These are phyloP conservation scores for Botrytis medusae DNA, from an alignment of 2,329 filamentous ascomycete species.

Conservation along the genomic window DNA sequence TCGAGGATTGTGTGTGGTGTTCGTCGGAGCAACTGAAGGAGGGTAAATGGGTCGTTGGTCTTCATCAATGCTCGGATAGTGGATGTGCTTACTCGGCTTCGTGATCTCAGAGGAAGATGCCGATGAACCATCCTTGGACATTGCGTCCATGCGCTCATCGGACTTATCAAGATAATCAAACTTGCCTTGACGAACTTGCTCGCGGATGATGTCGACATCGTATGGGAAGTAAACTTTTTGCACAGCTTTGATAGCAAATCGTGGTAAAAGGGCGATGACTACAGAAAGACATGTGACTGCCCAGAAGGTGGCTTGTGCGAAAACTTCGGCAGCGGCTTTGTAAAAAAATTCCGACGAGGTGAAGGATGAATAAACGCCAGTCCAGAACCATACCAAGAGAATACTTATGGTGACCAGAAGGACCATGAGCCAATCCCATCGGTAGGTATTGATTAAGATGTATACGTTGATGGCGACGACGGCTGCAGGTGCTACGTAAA, in stretches of 20 bases:
- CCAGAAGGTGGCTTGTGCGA: slow-evolving; percentile 84
- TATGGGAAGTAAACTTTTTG: slow-evolving; percentile 94
- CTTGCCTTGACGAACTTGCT: slow-evolving; percentile 80
- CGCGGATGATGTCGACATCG: slow-evolving; percentile 93
- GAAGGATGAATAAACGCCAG: slow-evolving; percentile 70
- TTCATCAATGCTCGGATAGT: slow-evolving; percentile 71
- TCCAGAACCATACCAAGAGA: slow-evolving; percentile 92
- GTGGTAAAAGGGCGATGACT: slow-evolving; percentile 79
- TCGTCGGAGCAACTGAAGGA: slow-evolving; percentile 77
- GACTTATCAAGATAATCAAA: slow-evolving; percentile 66
- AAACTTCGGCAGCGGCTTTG: slow-evolving; percentile 74
- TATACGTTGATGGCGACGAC: slow-evolving; percentile 91
- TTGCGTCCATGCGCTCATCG: slow-evolving; percentile 33
- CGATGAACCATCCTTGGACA: slow-evolving; percentile 48
- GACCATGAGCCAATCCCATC: slow-evolving; percentile 96
- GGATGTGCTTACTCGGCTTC: slow-evolving; percentile 50
- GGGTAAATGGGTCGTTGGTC: slow-evolving; percentile 92
- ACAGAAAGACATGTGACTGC: slow-evolving; percentile 75
- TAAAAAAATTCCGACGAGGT: slow-evolving; percentile 67
- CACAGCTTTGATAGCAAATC: slow-evolving; percentile 80
- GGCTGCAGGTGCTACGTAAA: slow-evolving; percentile 80
- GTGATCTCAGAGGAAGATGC: slow-evolving; percentile 60
- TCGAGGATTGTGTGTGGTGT: slow-evolving; percentile 72
- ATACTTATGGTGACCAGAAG: slow-evolving; percentile 80
- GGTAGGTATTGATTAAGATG: slow-evolving; percentile 92